Evolutionary conservation across 2,329 filamentous ascomycete species (phyloP), one percentile per base, ranked within the genome.

Genomic region (Cladosporium austrohemisphaericum): DNA sequence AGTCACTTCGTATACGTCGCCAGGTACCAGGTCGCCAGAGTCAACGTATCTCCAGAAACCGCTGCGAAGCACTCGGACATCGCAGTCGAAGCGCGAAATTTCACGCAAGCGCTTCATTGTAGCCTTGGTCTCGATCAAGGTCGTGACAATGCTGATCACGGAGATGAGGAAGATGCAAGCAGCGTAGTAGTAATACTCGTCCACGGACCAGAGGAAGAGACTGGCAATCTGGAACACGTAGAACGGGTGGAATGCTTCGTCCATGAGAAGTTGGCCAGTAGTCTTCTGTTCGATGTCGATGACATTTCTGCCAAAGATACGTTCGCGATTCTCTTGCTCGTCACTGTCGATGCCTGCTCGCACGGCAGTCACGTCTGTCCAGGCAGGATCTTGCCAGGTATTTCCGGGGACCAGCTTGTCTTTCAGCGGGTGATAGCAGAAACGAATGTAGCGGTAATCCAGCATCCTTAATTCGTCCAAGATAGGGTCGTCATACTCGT

Each of bases 191-290:
- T 96, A 98, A 68, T 98, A 98, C 60, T 94, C 79, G 64, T 98
- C 93, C 58, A 96, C 65, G 8, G 92, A 96, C 93, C 93, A 98
- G 3, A 98, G 80, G 32, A 95, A 70, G 57, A 98, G 75, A 73
- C 93, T 97, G 40, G 91, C 92, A 60, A 97, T 85, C 69, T 98
- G 93, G 65, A 98, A 98, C 49, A 98, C 86, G 66, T 98, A 98
- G 67, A 98, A 98, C 0, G 93, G 94, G 65, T 98, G 93, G 61
- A 98, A 90, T 16, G 88, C 90, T 80, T 98, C 93, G 59, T 98
- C 92, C 16, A 95, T 76, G 11, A 98, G 76, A 40, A 98, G 79
- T 62, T 94, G 88, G 1, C 81, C 77, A 13, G 85, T 79, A 1
- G 87, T 84, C 70, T 96, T 98, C 63, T 96, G 85, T 60, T 94